phyloP scores from a whole-genome alignment of 768 basidiomycete species.

The Leccinum olivaceopallidum region DNA sequence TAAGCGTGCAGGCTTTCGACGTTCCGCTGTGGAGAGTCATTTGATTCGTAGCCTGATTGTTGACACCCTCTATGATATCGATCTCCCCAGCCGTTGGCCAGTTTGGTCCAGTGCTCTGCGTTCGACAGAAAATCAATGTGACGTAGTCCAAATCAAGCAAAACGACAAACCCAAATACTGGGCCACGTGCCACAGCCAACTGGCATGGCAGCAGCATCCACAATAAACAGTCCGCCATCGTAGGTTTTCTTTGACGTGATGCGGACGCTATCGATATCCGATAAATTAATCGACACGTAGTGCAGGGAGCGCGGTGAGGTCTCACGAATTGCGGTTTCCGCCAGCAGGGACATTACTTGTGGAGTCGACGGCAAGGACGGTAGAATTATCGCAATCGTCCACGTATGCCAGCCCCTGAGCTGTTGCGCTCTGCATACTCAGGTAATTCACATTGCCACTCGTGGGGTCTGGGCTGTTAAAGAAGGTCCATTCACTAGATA shows the following conservation, averaged over 20 bases:
- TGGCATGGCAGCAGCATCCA: constrained; percentile 72
- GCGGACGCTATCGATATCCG: constrained; percentile 49
- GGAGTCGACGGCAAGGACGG: constrained; percentile 64
- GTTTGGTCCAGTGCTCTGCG: constrained; percentile 44
- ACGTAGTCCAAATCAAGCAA: neutral
- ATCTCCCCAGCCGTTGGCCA: constrained; percentile 65
- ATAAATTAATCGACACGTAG: constrained; percentile 4
- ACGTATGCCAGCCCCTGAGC: constrained; percentile 60
- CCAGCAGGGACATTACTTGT: constrained; percentile 48
- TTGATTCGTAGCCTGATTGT: constrained; percentile 56
- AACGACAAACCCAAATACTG: constrained; percentile 51
- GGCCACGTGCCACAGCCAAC: constrained; percentile 64
- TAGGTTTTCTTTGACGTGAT: constrained; percentile 65
- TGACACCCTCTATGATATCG: constrained; percentile 75
- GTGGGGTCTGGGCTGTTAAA: constrained; percentile 68
- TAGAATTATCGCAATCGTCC: constrained; percentile 51
- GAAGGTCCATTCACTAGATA: constrained; percentile 66
- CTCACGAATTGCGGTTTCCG: constrained; percentile 55
- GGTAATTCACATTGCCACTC: constrained; percentile 65
- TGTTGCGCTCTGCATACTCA: constrained; percentile 46
- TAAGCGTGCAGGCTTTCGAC: constrained; percentile 37
- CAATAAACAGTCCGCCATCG: constrained; percentile 69
- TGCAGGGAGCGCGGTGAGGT: neutral
- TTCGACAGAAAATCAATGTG: neutral
- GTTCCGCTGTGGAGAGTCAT: constrained; percentile 63